Evolutionary conservation across 768 basidiomycete genomes (phyloP), one percentile per base, ranked within the genome.

Genomic region (Serpula lacrymans): DNA sequence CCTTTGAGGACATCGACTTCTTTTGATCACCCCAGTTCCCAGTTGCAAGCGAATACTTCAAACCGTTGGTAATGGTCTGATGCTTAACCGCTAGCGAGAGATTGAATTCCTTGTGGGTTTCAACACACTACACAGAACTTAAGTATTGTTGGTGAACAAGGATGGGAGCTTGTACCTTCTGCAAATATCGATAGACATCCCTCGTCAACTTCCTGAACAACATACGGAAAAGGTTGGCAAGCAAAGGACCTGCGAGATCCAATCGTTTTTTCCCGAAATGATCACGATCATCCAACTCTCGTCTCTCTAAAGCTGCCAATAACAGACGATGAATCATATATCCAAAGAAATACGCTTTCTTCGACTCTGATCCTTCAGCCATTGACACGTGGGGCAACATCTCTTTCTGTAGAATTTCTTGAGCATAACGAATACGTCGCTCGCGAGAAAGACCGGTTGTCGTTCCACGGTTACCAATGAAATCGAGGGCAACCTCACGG

Each of bases 21-120:
- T 97, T 96, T 67, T 97, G 93, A 62, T 96, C 94, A 20, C 95
- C 95, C 96, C 96, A 99, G 60, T 99, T 99, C 46, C 96, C 96
- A 0, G 96, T 99, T 22, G 94, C 93, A 23, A 99, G 75, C 13
- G 96, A 98, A 61, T 98, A 98, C 59, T 95, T 94, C 39, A 99
- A 76, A 45, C 96, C 96, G 62, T 98, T 96, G 20, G 94, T 97
- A 49, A 99, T 98, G 23, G 93, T 97, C 55, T 89, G 89, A 52
- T 93, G 87, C 63, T 95, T 95, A 58, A 99, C 91, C 22, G 95
- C 95, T 25, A 88, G 67, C 26, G 82, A 79, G 49, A 97, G 76
- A 56, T 88, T 88, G 66, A 99, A 99, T 56, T 92, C 87, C 60
- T 96, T 96, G 58, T 91, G 87, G 3, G 87, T 85, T 66, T 97